phyloP scores from a whole-genome alignment of 192 early-diverging fungal species.

The Coemansia biformis region DNA sequence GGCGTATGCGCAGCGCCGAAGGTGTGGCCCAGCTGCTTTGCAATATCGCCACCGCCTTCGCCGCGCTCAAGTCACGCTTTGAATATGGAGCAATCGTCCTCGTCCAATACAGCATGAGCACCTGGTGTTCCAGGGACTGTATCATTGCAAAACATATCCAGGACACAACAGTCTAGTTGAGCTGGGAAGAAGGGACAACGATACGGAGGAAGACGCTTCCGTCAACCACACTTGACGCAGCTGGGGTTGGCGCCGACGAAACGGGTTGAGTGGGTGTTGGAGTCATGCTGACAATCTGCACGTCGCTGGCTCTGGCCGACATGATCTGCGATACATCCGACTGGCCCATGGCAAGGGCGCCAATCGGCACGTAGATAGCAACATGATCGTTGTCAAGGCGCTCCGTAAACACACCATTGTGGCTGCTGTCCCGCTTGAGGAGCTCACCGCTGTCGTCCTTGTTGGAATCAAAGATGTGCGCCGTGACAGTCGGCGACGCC shows the following conservation, averaged over 20 bases:
- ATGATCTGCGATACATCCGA: conserved; percentile 18
- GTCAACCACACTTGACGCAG: conserved; percentile 4
- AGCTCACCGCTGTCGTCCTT: conserved; percentile 14
- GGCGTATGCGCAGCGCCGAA: too few relatives aligned
- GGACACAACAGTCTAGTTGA: conserved; percentile 5
- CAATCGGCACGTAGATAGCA: conserved; percentile 33
- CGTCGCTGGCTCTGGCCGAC: conserved; percentile 12
- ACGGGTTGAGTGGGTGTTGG: conserved; percentile 17
- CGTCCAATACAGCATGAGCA: too few relatives aligned
- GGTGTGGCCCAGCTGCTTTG: too few relatives aligned
- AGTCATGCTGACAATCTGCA: conserved; percentile 28
- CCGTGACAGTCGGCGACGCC: conserved; percentile 20
- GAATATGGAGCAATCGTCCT: too few relatives aligned
- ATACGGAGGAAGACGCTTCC: conserved; percentile 30
- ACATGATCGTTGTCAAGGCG: conserved; percentile 20
- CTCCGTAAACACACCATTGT: conserved; percentile 25
- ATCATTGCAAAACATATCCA: too few relatives aligned
- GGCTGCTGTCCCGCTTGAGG: conserved; percentile 8
- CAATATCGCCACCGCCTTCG: too few relatives aligned
- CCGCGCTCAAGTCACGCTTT: too few relatives aligned
- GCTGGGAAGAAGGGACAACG: conserved; percentile 16
- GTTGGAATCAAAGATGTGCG: conserved; percentile 18
- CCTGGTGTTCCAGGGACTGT: too few relatives aligned
- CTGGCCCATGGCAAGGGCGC: conserved; percentile 22
- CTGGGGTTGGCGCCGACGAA: conserved; percentile 32